A percentile compares a stretch with the other conserved stretches of the same genome.
phyloP scores from a whole-genome alignment of 345 rosid species.

The Acer negundo region DNA sequence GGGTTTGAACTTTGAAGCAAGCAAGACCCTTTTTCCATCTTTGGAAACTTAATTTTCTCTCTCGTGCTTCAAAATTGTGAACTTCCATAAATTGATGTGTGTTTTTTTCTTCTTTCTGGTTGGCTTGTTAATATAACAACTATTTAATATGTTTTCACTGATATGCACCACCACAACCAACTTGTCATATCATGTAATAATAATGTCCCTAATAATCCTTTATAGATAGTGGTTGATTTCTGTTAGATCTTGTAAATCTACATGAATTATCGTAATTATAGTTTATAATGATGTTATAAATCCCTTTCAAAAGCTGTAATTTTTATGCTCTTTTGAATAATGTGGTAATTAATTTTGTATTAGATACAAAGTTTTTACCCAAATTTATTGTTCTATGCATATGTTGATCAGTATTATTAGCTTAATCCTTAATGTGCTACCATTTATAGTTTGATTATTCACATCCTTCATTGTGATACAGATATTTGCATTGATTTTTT shows the following conservation, averaged over 20 bases:
- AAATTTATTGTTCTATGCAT: neutral
- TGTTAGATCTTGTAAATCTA: neutral
- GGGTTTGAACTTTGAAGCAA: constrained; percentile 23
- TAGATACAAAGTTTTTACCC: neutral
- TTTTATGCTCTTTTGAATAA: too few relatives aligned
- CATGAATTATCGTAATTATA: neutral
- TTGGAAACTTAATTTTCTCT: neutral
- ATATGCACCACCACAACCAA: neutral
- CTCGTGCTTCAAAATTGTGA: neutral
- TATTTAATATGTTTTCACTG: neutral
- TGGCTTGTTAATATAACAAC: neutral
- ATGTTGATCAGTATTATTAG: too few relatives aligned
- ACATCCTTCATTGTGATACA: neutral
- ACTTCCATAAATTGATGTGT: neutral
- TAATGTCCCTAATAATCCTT: too few relatives aligned
- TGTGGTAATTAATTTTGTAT: neutral
- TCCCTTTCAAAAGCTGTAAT: too few relatives aligned
- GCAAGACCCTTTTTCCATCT: neutral
- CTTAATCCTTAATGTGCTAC: neutral
- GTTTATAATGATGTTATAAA: neutral
- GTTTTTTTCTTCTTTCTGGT: neutral
- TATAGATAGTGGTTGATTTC: neutral
- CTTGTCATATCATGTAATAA: neutral
- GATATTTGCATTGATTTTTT: neutral
- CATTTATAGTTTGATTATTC: neutral